Evolutionary conservation across 2,329 filamentous ascomycete species (phyloP), one percentile per base, ranked within the genome.

Genomic region (Drechslerella coelobrocha): DNA sequence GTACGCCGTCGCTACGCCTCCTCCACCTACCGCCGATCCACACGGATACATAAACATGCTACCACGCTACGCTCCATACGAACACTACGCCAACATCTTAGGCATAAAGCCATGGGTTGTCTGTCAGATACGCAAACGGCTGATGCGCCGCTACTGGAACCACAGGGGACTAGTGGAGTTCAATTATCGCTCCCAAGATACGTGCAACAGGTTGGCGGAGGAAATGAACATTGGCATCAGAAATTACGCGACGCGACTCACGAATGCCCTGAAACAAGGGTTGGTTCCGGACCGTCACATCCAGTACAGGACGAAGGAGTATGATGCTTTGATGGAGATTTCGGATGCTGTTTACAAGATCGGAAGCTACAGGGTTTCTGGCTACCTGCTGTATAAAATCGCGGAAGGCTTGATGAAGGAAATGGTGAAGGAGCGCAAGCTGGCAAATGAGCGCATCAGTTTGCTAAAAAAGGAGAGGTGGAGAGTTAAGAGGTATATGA

Each of bases 201-300:
- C 37, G 14, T 29, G n/a, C 14, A 23, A 62, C 7, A 23, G 51
- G n/a, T 37, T 69, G 1, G 26, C 45, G 1, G 65, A 69, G 26
- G 57, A 69, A 41, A 41, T 69, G 34, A 69, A 69, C 19, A 69
- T 69, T 14, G 43, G 48, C 2, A 29, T 69, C 12, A 43, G 65
- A 27, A 53, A 53, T 19, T 59, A 62, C 14, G 65, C 57, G 2
- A 57, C 65, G 1, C 7, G 1, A 2, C 19, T 69, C 45, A 41
- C 48, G 2, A 14, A 53, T 1, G 26, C 12, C 10, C 23, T 69
- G 7, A 34, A 29, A 6, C 12, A 14, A 0, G 57, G 37, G 2
- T 12, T 21, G 21, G 10, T 52, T 5, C 26, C 21, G 2, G 31
- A 45, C 10, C 27, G 24, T 2, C 10, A 21, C 3, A 8, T 31